phyloP scores from a whole-genome alignment of 306 rosid genomes.

The Inga leiocalycina region DNA sequence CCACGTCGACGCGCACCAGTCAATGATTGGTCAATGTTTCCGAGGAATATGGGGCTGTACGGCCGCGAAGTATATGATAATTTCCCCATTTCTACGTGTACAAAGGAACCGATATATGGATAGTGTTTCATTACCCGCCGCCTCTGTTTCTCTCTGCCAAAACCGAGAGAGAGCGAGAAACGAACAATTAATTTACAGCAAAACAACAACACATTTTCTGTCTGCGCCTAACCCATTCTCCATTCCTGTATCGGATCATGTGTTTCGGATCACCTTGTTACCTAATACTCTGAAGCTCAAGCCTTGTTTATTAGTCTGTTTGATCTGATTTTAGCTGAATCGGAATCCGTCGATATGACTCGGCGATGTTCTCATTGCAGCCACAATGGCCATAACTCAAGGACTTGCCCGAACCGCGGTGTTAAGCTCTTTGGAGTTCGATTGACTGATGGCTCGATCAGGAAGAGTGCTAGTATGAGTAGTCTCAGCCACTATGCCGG shows the following conservation, averaged over 20 bases:
- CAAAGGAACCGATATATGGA: slow-evolving; percentile 33
- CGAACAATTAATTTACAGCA: neutral
- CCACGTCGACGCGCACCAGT: neutral
- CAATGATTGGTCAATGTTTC: neutral
- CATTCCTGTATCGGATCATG: neutral
- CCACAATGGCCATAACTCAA: slow-evolving; percentile 97
- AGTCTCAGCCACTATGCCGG: slow-evolving; percentile 62
- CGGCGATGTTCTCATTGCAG: slow-evolving; percentile 98
- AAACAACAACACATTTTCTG: neutral
- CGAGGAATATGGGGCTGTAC: neutral
- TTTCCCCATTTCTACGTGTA: slow-evolving; percentile 22
- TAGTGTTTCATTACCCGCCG: slow-evolving; percentile 27
- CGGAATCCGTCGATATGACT: slow-evolving; percentile 56
- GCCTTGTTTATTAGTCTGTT: slow-evolving; percentile 11
- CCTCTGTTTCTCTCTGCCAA: slow-evolving; percentile 40
- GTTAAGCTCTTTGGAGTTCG: slow-evolving; percentile 95
- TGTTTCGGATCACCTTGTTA: slow-evolving; percentile 18
- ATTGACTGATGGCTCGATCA: slow-evolving; percentile 89
- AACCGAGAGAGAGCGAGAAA: slow-evolving; percentile 15
- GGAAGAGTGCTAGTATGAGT: slow-evolving; percentile 88
- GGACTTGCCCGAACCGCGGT: slow-evolving; percentile 96
- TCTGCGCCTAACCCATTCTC: neutral
- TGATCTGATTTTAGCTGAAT: slow-evolving; percentile 3
- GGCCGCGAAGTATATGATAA: neutral
- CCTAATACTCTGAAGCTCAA: neutral